phyloP scores from a whole-genome alignment of 441 rosid genomes.

The Theobroma grandiflorum region DNA sequence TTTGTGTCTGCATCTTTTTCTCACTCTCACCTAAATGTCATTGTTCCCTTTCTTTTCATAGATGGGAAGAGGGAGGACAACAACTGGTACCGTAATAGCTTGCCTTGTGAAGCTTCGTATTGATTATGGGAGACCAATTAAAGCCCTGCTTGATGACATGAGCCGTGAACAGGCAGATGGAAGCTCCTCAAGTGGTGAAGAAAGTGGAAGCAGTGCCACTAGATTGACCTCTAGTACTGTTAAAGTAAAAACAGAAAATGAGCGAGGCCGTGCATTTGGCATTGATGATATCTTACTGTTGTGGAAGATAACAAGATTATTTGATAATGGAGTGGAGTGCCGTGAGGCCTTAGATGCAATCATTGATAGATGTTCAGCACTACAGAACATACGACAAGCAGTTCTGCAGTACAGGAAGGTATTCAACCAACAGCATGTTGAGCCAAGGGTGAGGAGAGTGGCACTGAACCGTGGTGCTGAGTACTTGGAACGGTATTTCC shows the following conservation, averaged over 20 bases:
- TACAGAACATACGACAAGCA: constrained; percentile 97
- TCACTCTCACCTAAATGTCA: constrained; percentile 22
- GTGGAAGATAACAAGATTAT: constrained; percentile 95
- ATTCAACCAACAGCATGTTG: constrained; percentile 94
- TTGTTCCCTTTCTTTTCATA: constrained; percentile 43
- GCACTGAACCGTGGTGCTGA: constrained; percentile 98
- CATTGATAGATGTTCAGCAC: constrained; percentile 95
- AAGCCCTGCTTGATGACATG: constrained; percentile 63
- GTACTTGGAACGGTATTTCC: constrained; percentile 91
- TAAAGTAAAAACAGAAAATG: constrained; percentile 52
- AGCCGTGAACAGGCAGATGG: constrained; percentile 75
- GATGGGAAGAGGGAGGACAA: constrained; percentile 99
- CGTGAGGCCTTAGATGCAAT: constrained; percentile 96
- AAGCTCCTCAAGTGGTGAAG: constrained; percentile 97
- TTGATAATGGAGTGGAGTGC: constrained; percentile 92
- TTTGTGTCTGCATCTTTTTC: constrained; percentile 24
- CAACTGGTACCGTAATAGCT: constrained; percentile 98
- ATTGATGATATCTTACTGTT: constrained; percentile 88
- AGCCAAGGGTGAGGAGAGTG: constrained; percentile 90
- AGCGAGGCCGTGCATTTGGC: constrained; percentile 78
- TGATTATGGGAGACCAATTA: constrained; percentile 88
- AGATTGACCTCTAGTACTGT: constrained; percentile 43
- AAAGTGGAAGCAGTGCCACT: constrained; percentile 61
- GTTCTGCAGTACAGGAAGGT: constrained; percentile 87
- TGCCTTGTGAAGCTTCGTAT: constrained; percentile 96